Evolutionary conservation across 352 stramenopile genomes (phyloP).

Genomic region (Albugo candida): DNA sequence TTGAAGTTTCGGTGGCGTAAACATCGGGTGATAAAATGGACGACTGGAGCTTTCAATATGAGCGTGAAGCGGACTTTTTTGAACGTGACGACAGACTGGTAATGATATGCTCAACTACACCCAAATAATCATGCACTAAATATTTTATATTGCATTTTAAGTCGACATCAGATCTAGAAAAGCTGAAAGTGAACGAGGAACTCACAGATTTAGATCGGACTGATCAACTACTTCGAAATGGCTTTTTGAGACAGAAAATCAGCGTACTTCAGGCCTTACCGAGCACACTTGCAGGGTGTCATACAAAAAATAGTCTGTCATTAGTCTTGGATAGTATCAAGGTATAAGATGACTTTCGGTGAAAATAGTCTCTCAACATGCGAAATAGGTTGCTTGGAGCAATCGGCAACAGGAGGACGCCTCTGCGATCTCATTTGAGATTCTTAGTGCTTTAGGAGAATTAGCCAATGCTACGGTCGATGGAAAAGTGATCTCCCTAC

Average conservation of each 20-base stretch:
- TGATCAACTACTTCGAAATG: constrained; percentile 53
- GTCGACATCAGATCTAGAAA: constrained; percentile 67
- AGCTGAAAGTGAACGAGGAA: constrained; percentile 72
- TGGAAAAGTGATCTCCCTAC: constrained; percentile 42
- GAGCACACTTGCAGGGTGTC: constrained; percentile 51
- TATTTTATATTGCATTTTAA: constrained; percentile 6
- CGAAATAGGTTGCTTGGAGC: constrained; percentile 31
- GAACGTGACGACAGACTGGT: constrained; percentile 63
- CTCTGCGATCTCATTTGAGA: constrained; percentile 24
- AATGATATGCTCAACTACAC: neutral
- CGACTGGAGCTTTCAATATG: constrained; percentile 64
- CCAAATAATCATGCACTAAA: neutral
- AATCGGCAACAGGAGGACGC: constrained; percentile 35
- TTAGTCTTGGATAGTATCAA: constrained; percentile 56
- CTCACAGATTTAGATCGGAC: constrained; percentile 61
- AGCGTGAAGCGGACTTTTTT: constrained; percentile 69
- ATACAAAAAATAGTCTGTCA: constrained; percentile 43
- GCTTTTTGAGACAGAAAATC: constrained; percentile 65
- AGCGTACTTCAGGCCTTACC: constrained; percentile 45
- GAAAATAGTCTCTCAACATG: neutral
- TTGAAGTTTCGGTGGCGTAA: no score
- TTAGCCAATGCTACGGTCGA: constrained; percentile 44
- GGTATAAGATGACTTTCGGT: constrained; percentile 9
- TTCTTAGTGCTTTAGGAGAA: constrained; percentile 35
- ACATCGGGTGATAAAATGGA: constrained; percentile 23